Evolutionary conservation across 1,284 basidiomycete species (phyloP), one percentile per base, ranked within the genome.

Genomic region (Austroboletus novae-zelandiae): DNA sequence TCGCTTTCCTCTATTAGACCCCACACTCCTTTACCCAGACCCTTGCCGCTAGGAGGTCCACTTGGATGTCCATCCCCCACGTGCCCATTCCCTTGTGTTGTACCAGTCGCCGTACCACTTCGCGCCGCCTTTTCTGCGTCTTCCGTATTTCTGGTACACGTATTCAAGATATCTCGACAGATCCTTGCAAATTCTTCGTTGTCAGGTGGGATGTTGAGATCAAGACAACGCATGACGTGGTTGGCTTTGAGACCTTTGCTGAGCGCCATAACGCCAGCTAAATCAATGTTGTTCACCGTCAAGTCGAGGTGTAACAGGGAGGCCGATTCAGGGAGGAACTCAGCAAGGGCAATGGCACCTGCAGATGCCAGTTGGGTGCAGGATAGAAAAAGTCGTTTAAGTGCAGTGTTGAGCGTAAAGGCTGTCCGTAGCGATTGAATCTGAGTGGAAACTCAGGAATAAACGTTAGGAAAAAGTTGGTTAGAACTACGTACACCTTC

Each of bases 321-420:
- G 25, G 79, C 80, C 1, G 91, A 89, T 66, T 98, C 94, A 0
- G 94, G 94, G 4, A 98, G 78, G 73, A 98, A 98, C 70, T 98
- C 95, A 4, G 96, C 96, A 1, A 99, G 80, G 0, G 93, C 91
- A 52, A 99, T 97, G 0, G 96, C 95, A 4, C 92, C 94, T 2
- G 89, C 77, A 0, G 92, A 90, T 0, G 82, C 83, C 60, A 99
- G 78, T 6, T 79, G 77, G 0, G 95, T 98, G 5, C 87, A 84
- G 14, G 90, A 86, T 25, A 99, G 79, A 75, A 98, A 98, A 32
- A 99, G 75, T 1, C 95, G 84, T 67, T 96, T 97, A 31, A 98
- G 80, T 1, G 92, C 87, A 2, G 86, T 89, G 68, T 98, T 98
- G 54, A 98, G 79, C 0, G 93, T 95, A 68, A 98, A 95, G 0